Conservation (phyloP, 441 rosid species). For the Erodium chrysanthum region DNA sequence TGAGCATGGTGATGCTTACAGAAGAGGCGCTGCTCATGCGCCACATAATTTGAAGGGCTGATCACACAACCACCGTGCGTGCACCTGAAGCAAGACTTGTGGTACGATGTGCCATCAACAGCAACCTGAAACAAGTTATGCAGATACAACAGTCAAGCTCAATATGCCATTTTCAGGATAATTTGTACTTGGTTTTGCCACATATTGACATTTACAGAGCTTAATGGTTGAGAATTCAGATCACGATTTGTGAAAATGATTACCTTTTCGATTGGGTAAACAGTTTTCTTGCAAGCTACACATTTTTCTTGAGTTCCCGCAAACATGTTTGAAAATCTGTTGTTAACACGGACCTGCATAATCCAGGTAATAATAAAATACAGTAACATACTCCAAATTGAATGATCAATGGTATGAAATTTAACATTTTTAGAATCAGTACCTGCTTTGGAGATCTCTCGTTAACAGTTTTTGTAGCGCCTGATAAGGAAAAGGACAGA, state of each 20-base stretch:
- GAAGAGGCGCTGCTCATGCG: constrained; percentile 56
- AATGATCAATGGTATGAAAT: background rate
- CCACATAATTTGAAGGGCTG: constrained; percentile 57
- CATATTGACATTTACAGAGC: background rate
- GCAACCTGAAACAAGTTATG: constrained; percentile 41
- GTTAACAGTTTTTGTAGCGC: constrained; percentile 49
- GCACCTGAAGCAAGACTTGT: constrained; percentile 62
- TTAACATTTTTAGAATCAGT: background rate
- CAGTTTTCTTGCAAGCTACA: constrained; percentile 61
- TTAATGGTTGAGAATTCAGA: background rate
- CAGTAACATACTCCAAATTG: too few relatives aligned
- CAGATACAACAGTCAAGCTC: background rate
- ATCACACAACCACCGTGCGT: constrained; percentile 58
- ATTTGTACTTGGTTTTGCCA: background rate
- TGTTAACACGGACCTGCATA: constrained; percentile 34
- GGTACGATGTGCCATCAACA: constrained; percentile 61
- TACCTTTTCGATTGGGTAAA: constrained; percentile 69
- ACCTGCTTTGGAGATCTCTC: constrained; percentile 52
- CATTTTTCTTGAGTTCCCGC: constrained; percentile 77
- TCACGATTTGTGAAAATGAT: background rate
- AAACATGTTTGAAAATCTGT: constrained; percentile 53
- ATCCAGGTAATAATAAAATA: background rate
- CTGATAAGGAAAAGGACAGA: constrained; percentile 23
- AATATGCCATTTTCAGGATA: background rate
- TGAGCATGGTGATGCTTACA: constrained; percentile 69